Evolutionary conservation across 495 filamentous ascomycete species (phyloP).

Genomic region (Pyrenopolyporus hunteri): DNA sequence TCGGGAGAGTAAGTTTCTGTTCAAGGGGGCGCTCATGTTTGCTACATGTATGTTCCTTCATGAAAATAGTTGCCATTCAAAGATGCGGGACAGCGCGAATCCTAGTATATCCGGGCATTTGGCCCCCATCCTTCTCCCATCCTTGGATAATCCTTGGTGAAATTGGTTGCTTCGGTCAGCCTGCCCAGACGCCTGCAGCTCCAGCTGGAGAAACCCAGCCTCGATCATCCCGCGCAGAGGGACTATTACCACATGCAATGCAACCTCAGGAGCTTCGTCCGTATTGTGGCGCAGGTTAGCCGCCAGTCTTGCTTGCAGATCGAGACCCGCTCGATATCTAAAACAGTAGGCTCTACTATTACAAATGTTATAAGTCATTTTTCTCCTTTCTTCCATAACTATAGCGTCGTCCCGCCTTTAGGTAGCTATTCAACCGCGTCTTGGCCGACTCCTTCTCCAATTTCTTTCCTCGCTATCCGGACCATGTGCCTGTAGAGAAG

Average conservation of each 20-base stretch:
- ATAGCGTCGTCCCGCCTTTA: no score
- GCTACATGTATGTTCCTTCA: slow-evolving; percentile 7
- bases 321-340: slow-evolving; percentile 23
- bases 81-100: not conserved
- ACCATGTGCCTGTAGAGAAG: not conserved
- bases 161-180: not conserved
- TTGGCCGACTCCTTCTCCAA: not conserved
- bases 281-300: slow-evolving; percentile 22
- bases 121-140: not conserved
- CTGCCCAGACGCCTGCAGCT: slow-evolving; percentile 8
- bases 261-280: slow-evolving; percentile 28
- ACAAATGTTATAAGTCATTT: not conserved
- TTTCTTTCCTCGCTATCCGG: not conserved
- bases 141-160: slow-evolving; percentile 5
- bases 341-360: slow-evolving; percentile 23
- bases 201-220: slow-evolving; percentile 10
- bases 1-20: not conserved
- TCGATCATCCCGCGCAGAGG: slow-evolving; percentile 12
- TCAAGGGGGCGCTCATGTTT: no score
- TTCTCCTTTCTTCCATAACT: slow-evolving; percentile 1
- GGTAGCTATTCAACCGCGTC: no score
- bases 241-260: slow-evolving; percentile 27
- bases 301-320: slow-evolving; percentile 21
- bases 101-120: no score
- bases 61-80: not conserved